A percentile compares a stretch with the other conserved stretches of the same genome.
Conservation (phyloP, 2,329 filamentous ascomycete species). For the Fusarium sp. region DNA sequence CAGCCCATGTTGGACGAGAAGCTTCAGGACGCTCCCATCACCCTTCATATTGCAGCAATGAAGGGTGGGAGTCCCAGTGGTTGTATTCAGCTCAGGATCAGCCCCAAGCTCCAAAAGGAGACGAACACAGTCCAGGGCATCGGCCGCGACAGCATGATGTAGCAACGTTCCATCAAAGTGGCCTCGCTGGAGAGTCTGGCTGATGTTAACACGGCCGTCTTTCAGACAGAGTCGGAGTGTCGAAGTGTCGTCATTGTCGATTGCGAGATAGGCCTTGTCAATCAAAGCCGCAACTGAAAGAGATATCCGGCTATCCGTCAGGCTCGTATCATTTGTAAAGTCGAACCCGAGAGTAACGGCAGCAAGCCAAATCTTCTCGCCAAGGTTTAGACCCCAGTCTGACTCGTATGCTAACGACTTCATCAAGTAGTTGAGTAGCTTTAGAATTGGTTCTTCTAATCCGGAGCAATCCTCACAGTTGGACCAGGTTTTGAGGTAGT, state of each 20-base stretch:
- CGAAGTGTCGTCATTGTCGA: not conserved
- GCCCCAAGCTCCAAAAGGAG: not conserved
- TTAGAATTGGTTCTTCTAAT: not conserved
- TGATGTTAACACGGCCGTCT: not conserved
- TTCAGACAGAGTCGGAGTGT: not conserved
- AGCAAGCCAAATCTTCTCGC: not conserved
- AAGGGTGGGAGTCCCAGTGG: not conserved
- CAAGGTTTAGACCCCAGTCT: not conserved
- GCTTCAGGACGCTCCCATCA: not conserved
- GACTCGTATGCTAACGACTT: not conserved
- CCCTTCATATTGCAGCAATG: not conserved
- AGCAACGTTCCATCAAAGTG: not conserved
- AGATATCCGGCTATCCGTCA: not conserved
- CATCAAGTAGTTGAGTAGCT: not conserved
- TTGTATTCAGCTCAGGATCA: not conserved
- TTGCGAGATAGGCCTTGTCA: not conserved
- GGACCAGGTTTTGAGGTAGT: not conserved
- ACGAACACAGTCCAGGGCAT: not conserved
- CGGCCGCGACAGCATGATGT: not conserved
- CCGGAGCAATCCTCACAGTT: not conserved
- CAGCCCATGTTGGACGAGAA: not conserved
- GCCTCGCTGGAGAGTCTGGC: not conserved
- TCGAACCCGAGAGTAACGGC: not conserved
- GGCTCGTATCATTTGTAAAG: not conserved
- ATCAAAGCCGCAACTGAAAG: not conserved